phyloP scores from a whole-genome alignment of 2,329 filamentous ascomycete species.

The Magnaporthiopsis poae region DNA sequence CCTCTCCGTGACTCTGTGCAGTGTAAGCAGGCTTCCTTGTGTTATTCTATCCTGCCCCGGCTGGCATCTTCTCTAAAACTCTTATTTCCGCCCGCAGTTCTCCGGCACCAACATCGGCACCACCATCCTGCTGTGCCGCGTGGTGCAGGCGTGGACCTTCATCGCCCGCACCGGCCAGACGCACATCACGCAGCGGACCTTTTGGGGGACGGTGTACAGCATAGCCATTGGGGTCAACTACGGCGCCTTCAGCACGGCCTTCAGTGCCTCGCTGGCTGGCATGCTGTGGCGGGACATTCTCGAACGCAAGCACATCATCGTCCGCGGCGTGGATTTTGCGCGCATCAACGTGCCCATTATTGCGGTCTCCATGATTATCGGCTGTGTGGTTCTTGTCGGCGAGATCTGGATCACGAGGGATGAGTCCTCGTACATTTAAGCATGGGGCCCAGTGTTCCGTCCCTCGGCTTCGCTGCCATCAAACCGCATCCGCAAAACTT shows the following conservation, averaged over 20 bases:
- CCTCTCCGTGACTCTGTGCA: constrained; percentile 59
- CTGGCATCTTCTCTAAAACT: too few species aligned
- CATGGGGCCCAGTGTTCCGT: not conserved
- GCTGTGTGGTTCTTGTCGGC: constrained; percentile 50
- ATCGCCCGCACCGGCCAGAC: constrained; percentile 41
- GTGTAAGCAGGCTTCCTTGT: constrained; percentile 40
- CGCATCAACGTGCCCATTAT: constrained; percentile 63
- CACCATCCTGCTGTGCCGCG: constrained; percentile 60
- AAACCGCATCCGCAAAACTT: not conserved
- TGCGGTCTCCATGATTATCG: constrained; percentile 56
- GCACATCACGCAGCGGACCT: constrained; percentile 52
- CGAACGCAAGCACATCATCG: constrained; percentile 55
- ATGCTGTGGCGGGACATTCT: constrained; percentile 66
- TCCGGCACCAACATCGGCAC: constrained; percentile 70
- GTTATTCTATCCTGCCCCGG: not conserved
- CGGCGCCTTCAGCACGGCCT: constrained; percentile 62
- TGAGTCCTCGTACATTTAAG: constrained; percentile 3
- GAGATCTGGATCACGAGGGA: constrained; percentile 52
- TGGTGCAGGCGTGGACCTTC: constrained; percentile 57
- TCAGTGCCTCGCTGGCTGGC: constrained; percentile 62
- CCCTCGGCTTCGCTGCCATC: not conserved
- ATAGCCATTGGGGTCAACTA: constrained; percentile 70
- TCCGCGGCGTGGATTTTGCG: constrained; percentile 55
- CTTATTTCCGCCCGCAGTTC: constrained; percentile 38
- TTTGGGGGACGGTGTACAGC: constrained; percentile 65